A percentile compares a stretch with the other conserved stretches of the same genome.
phyloP scores from a whole-genome alignment of 2,329 filamentous ascomycete species.

The Cytospora leucostoma region DNA sequence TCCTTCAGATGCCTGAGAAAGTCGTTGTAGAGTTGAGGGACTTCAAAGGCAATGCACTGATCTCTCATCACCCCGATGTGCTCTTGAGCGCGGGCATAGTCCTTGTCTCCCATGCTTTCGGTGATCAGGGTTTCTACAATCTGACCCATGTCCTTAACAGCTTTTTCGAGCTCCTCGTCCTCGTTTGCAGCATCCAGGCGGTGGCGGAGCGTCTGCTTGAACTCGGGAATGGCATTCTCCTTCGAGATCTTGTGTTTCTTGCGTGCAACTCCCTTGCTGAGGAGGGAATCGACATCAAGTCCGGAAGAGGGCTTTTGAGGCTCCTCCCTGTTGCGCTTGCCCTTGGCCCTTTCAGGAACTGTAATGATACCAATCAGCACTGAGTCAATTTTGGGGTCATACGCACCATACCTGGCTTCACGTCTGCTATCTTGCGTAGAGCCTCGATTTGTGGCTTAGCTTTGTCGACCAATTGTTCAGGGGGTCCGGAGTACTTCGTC shows the following conservation, averaged over 20 bases:
- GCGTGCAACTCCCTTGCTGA: slow-evolving; percentile 47
- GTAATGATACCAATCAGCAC: not conserved
- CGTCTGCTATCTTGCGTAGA: slow-evolving; percentile 69
- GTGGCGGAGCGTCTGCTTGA: slow-evolving; percentile 70
- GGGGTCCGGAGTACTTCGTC: slow-evolving; percentile 71
- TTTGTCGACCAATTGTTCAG: slow-evolving; percentile 63
- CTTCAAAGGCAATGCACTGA: slow-evolving; percentile 73
- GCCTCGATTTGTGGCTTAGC: slow-evolving; percentile 60
- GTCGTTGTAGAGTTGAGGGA: slow-evolving; percentile 74
- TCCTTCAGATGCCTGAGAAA: slow-evolving; percentile 72
- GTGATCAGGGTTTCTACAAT: slow-evolving; percentile 71
- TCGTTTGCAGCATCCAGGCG: slow-evolving; percentile 48
- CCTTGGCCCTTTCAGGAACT: slow-evolving; percentile 80
- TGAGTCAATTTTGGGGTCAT: not conserved
- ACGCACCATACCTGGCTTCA: slow-evolving; percentile 72
- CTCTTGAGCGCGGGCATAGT: slow-evolving; percentile 75
- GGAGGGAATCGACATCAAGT: slow-evolving; percentile 79
- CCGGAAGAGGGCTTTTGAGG: slow-evolving; percentile 82
- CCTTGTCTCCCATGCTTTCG: slow-evolving; percentile 72
- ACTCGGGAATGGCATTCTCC: slow-evolving; percentile 84
- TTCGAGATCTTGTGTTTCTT: slow-evolving; percentile 44
- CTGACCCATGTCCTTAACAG: slow-evolving; percentile 70
- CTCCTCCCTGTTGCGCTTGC: slow-evolving; percentile 67
- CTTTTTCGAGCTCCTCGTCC: slow-evolving; percentile 64
- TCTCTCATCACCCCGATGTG: slow-evolving; percentile 76